phyloP scores from a whole-genome alignment of 352 stramenopile genomes.

The Phytopythium ostracodes region DNA sequence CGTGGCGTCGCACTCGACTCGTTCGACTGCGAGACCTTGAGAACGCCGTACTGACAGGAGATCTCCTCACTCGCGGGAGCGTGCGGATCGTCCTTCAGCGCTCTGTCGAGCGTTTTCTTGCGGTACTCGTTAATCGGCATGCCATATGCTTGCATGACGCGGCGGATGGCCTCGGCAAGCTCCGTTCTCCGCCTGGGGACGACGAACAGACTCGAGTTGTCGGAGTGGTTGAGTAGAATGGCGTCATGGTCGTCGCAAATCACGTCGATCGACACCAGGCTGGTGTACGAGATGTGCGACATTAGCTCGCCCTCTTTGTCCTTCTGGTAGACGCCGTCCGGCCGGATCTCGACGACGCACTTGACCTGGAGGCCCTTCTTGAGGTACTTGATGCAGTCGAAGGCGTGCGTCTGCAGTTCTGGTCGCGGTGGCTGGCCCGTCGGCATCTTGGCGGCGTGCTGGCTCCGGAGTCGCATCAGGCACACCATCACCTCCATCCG shows the following conservation, averaged over 20 bases:
- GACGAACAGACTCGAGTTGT: constrained; percentile 81
- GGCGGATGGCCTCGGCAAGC: constrained; percentile 62
- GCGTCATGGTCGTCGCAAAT: constrained; percentile 73
- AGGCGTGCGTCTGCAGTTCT: constrained; percentile 53
- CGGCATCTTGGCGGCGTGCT: constrained; percentile 44
- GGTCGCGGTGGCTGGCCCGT: constrained; percentile 14
- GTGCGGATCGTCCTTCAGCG: constrained; percentile 40
- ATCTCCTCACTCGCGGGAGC: constrained; percentile 24
- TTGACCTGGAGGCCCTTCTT: constrained; percentile 50
- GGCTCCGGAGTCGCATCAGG: constrained; percentile 66
- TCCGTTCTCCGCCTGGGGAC: constrained; percentile 59
- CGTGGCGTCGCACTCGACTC: constrained; percentile 27
- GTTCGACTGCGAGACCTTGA: constrained; percentile 47
- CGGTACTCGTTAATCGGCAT: constrained; percentile 84
- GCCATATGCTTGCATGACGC: constrained; percentile 67
- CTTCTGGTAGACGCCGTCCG: constrained; percentile 73
- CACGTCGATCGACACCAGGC: constrained; percentile 77
- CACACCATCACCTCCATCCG: constrained; percentile 83
- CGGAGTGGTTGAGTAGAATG: constrained; percentile 71
- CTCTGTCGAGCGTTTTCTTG: constrained; percentile 72
- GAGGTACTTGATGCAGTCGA: constrained; percentile 61
- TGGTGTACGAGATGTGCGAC: constrained; percentile 80
- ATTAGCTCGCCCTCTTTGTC: constrained; percentile 73
- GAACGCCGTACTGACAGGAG: constrained; percentile 70
- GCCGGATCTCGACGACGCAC: constrained; percentile 64